Percentiles rank a stretch among this genome's conserved stretches.
Evolutionary conservation across 805 yeast genomes (phyloP).

Genomic region (Starmera amethionina): DNA sequence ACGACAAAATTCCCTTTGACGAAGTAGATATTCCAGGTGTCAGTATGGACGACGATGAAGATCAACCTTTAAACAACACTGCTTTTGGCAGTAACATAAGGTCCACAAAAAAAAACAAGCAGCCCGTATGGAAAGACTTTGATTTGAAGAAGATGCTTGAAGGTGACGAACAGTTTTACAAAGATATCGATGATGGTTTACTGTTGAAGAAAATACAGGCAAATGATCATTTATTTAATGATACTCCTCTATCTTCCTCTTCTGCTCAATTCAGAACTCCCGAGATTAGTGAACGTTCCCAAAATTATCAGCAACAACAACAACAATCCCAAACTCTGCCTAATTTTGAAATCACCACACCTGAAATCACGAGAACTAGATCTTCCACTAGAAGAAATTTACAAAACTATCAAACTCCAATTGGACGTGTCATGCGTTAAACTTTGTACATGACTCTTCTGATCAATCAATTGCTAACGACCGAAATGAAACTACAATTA

Average conservation of each 20-base stretch:
- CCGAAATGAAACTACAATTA: too few relatives aligned
- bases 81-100: constrained; percentile 16
- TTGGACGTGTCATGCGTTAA: constrained; percentile 15
- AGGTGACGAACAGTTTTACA: constrained; percentile 7
- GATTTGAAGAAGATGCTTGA: constrained; percentile 15
- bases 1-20: constrained; percentile 19
- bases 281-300: neutral
- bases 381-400: constrained; percentile 8
- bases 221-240: constrained; percentile 1
- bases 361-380: constrained; percentile 14
- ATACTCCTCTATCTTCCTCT: constrained; percentile 2
- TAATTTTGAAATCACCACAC: constrained; percentile 12
- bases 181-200: constrained; percentile 1
- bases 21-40: constrained; percentile 13
- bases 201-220: neutral
- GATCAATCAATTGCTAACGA: constrained; percentile 18
- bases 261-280: neutral
- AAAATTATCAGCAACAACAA: neutral
- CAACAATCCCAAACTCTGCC: neutral
- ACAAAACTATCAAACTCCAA: constrained; percentile 15
- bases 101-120: constrained; percentile 9
- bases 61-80: constrained; percentile 5
- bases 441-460: constrained; percentile 27
- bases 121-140: constrained; percentile 19
- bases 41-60: constrained; percentile 8